Percentiles rank a stretch among this genome's conserved stretches.
phyloP scores from a whole-genome alignment of 306 rosid genomes.

The Comarum palustre region DNA sequence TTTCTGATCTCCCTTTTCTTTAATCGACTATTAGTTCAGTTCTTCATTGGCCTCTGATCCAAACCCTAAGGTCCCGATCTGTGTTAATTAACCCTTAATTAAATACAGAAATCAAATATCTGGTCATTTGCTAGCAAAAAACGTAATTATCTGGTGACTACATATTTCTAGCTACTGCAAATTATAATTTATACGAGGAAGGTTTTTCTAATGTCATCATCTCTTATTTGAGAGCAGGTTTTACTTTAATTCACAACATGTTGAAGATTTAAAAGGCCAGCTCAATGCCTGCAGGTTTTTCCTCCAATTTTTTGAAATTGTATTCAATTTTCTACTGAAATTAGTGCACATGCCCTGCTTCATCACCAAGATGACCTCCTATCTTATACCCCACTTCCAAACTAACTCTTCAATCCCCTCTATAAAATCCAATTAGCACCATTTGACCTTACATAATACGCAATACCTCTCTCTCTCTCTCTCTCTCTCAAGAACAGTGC shows the following conservation, averaged over 20 bases:
- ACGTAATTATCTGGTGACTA: neutral
- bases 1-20: neutral
- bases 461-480: slow-evolving; percentile 11
- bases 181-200: neutral
- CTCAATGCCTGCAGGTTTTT: slow-evolving; percentile 35
- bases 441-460: slow-evolving; percentile 16
- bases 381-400: slow-evolving; percentile 27
- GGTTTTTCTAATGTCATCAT: neutral
- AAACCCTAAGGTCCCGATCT: neutral
- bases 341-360: slow-evolving; percentile 56
- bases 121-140: neutral
- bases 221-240: slow-evolving; percentile 1
- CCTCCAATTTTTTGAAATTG: slow-evolving; percentile 35
- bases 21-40: neutral
- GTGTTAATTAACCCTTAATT: neutral
- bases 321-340: slow-evolving; percentile 16
- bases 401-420: slow-evolving; percentile 23
- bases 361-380: slow-evolving; percentile 49
- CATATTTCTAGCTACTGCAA: neutral
- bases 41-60: slow-evolving; percentile 10
- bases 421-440: slow-evolving; percentile 36
- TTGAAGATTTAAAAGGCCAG: slow-evolving; percentile 44
- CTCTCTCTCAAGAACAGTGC: slow-evolving; percentile 1
- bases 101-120: neutral
- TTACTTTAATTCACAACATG: slow-evolving; percentile 19